Base-by-base conservation (phyloP, 148 eudicot species). In the Pharnaceum exiguum region DNA sequence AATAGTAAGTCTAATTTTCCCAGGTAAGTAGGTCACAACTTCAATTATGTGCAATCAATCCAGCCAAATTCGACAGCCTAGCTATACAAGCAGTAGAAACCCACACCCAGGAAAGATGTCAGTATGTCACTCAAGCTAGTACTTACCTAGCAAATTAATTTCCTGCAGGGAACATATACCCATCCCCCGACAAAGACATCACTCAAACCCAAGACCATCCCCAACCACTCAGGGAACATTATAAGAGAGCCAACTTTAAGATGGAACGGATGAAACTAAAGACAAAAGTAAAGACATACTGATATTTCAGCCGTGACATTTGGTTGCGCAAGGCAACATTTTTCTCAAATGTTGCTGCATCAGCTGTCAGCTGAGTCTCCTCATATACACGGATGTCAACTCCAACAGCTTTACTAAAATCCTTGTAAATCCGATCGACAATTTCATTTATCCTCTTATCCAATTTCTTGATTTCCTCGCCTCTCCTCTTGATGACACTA, bases 311-410 rank as follows among this genome's bases (percentile, higher is more conserved):
- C 82, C 89, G 89, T 57, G 95, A 83, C 36, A 86, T 95, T 78
- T 93, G 96, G 79, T 70, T 84, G 56, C 84, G 77, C 82, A 94
- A 68, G 66, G 75, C 62, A 65, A 76, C 84, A 64, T 84, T 86
- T 75, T 86, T 81, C 60, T 90, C 91, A 65, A 86, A 79, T 58
- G 78, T 71, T 57, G 83, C 77, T 50, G 88, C 76, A 61, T 83
- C 95, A 69, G 75, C 96, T 45, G 83, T 73, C 51, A 89, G 90
- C 77, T 89, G 95, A 39, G 87, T 89, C 64, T 94, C 96, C 67
- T 93, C 99, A 67, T 94, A 94, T 61, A 78, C 95, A 50, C 96
- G 91, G 51, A 94, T 89, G 52, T 75, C 84, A 53, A 94, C 91
- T 51, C 95, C 95, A 63, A 89, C 82, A 67, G 91, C 74, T 76